Conservation (phyloP, 176 grass and related monocot genomes). For the Oryza meyeriana region DNA sequence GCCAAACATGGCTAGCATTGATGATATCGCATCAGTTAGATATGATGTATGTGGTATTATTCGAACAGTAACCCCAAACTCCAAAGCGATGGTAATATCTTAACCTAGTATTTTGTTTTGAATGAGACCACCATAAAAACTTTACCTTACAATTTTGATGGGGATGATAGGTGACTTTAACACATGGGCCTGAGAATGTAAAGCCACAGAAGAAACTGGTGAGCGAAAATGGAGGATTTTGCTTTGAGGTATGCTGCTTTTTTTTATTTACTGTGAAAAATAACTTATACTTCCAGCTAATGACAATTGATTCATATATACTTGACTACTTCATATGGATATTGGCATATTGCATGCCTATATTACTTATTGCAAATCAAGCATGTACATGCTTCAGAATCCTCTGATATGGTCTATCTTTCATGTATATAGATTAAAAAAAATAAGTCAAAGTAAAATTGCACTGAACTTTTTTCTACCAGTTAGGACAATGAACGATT, state of each 20-base stretch:
- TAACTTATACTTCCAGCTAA: background rate
- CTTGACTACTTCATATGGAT: background rate
- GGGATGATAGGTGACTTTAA: slow-evolving; percentile 66
- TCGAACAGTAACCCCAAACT: slow-evolving; percentile 69
- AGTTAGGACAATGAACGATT: background rate
- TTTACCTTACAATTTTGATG: slow-evolving; percentile 21
- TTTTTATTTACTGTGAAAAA: background rate
- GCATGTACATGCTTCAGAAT: background rate
- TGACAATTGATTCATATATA: background rate
- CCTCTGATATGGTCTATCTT: slow-evolving; percentile 17
- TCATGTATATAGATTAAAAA: slow-evolving; percentile 6
- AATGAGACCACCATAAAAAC: background rate
- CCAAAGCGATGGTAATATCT: slow-evolving; percentile 84
- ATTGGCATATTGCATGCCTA: background rate
- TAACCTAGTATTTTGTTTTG: slow-evolving; percentile 4
- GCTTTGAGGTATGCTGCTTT: slow-evolving; percentile 75
- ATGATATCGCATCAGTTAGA: slow-evolving; percentile 66
- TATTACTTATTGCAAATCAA: background rate
- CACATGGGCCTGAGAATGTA: slow-evolving; percentile 73
- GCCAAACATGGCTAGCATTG: slow-evolving; percentile 90
- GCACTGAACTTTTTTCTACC: background rate
- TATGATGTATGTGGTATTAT: slow-evolving; percentile 97
- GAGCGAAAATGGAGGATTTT: slow-evolving; percentile 72
- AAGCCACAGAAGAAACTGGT: slow-evolving; percentile 80
- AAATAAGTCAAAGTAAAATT: background rate